Evolutionary conservation across 306 rosid genomes (phyloP).

Genomic region (Vachellia pachyceras): DNA sequence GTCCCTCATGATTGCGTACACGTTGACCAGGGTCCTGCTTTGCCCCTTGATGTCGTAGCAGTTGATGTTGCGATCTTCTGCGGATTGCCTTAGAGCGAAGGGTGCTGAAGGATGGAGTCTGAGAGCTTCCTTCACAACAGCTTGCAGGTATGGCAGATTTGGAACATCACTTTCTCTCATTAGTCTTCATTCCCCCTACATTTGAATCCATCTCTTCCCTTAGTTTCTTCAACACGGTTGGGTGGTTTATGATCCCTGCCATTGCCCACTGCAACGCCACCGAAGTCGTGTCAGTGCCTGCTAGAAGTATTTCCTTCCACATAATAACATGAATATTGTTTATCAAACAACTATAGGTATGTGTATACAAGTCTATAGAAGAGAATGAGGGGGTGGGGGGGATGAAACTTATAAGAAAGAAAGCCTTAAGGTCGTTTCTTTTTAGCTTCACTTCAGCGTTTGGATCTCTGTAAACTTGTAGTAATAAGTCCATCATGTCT

Average conservation of each 20-base stretch:
- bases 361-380: no score
- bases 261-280: conserved; percentile 52
- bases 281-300: conserved; percentile 57
- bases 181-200: conserved; percentile 42
- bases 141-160: conserved; percentile 48
- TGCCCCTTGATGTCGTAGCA: conserved; percentile 45
- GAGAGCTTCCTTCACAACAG: conserved; percentile 46
- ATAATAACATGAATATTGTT: neutral
- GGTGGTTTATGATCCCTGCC: conserved; percentile 57
- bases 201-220: conserved; percentile 47
- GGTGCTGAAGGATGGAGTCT: conserved; percentile 58
- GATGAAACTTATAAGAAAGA: conserved; percentile 58
- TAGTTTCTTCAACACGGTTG: conserved; percentile 19
- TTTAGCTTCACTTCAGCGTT: conserved; percentile 56
- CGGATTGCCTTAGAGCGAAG: conserved; percentile 44
- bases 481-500: conserved; percentile 67
- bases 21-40: conserved; percentile 47
- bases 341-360: neutral
- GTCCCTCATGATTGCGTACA: conserved; percentile 62
- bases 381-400: neutral
- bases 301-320: conserved; percentile 53
- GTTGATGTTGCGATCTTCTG: conserved; percentile 43
- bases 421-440: conserved; percentile 64
- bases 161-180: conserved; percentile 50
- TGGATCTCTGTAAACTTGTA: conserved; percentile 52